These are phyloP conservation scores for Paracamarosporium sp. DNA, from an alignment of 2,329 filamentous ascomycete genomes.

Conservation along the genomic window DNA sequence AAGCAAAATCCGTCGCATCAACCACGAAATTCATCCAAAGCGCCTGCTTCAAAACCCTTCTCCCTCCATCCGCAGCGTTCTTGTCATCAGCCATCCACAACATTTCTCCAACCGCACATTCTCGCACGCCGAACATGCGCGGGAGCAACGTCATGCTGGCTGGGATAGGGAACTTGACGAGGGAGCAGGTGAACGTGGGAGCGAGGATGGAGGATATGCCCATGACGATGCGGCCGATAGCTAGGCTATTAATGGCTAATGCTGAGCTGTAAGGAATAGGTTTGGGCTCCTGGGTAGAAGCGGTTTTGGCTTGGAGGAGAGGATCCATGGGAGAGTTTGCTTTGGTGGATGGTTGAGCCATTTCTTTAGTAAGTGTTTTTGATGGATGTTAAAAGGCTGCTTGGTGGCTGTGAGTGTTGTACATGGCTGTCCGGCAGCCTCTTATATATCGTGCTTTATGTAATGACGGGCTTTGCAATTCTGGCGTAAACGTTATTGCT, in stretches of 20 bases:
- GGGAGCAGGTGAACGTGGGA: conserved; percentile 23
- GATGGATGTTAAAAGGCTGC: background rate
- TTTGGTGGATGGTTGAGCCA: conserved; percentile 7
- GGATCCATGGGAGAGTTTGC: conserved; percentile 13
- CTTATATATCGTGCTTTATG: background rate
- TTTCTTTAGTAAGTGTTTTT: background rate
- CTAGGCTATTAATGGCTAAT: conserved; percentile 26
- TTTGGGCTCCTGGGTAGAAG: conserved; percentile 10
- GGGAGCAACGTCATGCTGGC: conserved; percentile 16
- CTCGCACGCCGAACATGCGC: conserved; percentile 33
- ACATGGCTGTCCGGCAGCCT: background rate
- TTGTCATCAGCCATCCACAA: conserved; percentile 31
- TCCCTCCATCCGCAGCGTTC: conserved; percentile 17
- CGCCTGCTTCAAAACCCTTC: conserved; percentile 29
- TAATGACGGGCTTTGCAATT: background rate
- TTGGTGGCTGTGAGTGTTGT: background rate
- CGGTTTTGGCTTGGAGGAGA: conserved; percentile 20
- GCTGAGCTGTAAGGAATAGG: conserved; percentile 17
- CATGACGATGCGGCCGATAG: conserved; percentile 23
- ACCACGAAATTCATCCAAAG: conserved; percentile 29
- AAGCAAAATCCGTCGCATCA: conserved; percentile 28
- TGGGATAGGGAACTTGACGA: conserved; percentile 27
- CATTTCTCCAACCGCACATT: conserved; percentile 30
- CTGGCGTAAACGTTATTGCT: too few species aligned
- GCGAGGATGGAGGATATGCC: conserved; percentile 28